Evolutionary conservation across 345 rosid species (phyloP).

Genomic region (Aquilaria malaccensis): DNA sequence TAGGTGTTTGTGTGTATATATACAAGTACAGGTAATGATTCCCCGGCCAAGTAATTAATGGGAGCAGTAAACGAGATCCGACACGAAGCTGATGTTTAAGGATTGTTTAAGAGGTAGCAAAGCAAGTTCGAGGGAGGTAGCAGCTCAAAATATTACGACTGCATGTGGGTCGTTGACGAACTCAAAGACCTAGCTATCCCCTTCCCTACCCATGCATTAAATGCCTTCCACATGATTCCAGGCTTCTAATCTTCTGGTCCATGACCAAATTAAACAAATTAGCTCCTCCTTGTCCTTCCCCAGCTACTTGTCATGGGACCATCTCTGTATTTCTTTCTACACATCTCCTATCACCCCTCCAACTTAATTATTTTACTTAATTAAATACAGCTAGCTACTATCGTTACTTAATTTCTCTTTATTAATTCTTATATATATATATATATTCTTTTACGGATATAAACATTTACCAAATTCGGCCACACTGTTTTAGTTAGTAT

Average conservation of each 20-base stretch:
- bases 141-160: conserved; percentile 15
- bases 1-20: too few relatives aligned
- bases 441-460: too few relatives aligned
- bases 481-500: too few relatives aligned
- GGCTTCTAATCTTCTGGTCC: conserved; percentile 45
- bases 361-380: too few relatives aligned
- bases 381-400: too few relatives aligned
- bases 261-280: too few relatives aligned
- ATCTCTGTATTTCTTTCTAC: neutral
- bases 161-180: conserved; percentile 20
- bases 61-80: conserved; percentile 39
- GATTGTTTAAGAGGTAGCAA: conserved; percentile 19
- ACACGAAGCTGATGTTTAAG: conserved; percentile 36
- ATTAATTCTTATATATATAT: too few relatives aligned
- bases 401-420: too few relatives aligned
- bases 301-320: conserved; percentile 25
- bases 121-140: conserved; percentile 29
- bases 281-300: too few relatives aligned
- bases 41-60: conserved; percentile 11
- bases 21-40: too few relatives aligned
- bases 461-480: too few relatives aligned
- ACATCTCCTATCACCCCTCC: conserved; percentile 7
- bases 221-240: conserved; percentile 64
- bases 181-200: conserved; percentile 24
- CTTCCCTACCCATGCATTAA: conserved; percentile 40